These are phyloP conservation scores for Colletotrichum salicis DNA, from an alignment of 2,329 filamentous ascomycete species.

Conservation along the genomic window DNA sequence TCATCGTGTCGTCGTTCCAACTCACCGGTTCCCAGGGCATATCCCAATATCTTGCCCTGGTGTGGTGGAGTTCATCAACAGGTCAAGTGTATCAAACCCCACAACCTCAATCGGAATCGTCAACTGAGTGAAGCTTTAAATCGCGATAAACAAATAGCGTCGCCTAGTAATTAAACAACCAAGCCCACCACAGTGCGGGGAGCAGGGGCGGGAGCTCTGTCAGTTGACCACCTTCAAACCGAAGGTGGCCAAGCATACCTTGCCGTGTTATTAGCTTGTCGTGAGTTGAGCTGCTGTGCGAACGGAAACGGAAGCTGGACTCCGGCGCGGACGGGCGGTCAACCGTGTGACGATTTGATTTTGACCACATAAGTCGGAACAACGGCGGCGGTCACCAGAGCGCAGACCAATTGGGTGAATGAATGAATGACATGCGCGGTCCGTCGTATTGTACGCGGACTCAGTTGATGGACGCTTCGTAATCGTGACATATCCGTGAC, in stretches of 20 bases:
- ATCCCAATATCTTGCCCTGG: slow-evolving; percentile 24
- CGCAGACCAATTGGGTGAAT: background rate
- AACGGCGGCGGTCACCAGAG: background rate
- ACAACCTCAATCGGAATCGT: slow-evolving; percentile 10
- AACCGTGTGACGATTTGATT: background rate
- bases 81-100: background rate
- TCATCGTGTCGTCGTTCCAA: background rate
- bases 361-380: background rate
- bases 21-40: slow-evolving; percentile 20
- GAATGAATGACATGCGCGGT: background rate
- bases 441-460: background rate
- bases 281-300: background rate
- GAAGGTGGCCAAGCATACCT: slow-evolving; percentile 1
- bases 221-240: slow-evolving; percentile 14
- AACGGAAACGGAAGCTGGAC: background rate
- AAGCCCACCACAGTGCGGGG: slow-evolving; percentile 5
- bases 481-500: background rate
- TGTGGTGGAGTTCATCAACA: slow-evolving; percentile 7
- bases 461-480: background rate
- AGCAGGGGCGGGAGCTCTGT: slow-evolving; percentile 4
- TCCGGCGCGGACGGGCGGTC: background rate
- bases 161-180: background rate
- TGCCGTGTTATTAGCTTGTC: background rate
- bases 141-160: background rate
- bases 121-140: background rate